Percentiles rank a stretch among this genome's conserved stretches.
Conservation (phyloP, 768 basidiomycete genomes). For the Dioszegia crocea region DNA sequence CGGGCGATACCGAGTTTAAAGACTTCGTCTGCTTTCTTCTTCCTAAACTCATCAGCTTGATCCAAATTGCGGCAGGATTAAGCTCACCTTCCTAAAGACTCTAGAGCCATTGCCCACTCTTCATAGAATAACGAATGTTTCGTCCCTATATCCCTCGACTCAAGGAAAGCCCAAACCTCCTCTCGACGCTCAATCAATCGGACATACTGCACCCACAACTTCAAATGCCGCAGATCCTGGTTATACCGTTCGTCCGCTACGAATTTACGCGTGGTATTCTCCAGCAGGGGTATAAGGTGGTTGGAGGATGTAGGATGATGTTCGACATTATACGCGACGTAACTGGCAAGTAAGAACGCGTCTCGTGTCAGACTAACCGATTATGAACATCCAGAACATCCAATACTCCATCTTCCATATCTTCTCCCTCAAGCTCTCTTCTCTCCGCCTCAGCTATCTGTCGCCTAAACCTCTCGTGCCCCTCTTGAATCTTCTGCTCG, state of each 20-base stretch:
- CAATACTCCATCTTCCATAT: slow-evolving; percentile 57
- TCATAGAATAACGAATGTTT: slow-evolving; percentile 78
- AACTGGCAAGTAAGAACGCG: slow-evolving; percentile 19
- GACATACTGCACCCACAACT: slow-evolving; percentile 85
- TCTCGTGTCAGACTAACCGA: slow-evolving; percentile 52
- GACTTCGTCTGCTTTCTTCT: slow-evolving; percentile 70
- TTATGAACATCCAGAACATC: slow-evolving; percentile 83
- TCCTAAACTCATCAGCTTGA: slow-evolving; percentile 53
- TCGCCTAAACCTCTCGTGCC: slow-evolving; percentile 48
- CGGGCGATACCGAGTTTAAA: slow-evolving; percentile 78
- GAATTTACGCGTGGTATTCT: slow-evolving; percentile 77
- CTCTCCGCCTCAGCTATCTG: slow-evolving; percentile 50
- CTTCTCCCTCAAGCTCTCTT: slow-evolving; percentile 49
- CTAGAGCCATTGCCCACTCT: slow-evolving; percentile 78
- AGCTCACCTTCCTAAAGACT: slow-evolving; percentile 70
- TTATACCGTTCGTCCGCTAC: slow-evolving; percentile 72
- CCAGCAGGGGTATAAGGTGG: slow-evolving; percentile 72
- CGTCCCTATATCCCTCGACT: slow-evolving; percentile 83
- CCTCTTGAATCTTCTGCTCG: slow-evolving; percentile 53
- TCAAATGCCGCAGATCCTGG: slow-evolving; percentile 82
- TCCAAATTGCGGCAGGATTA: neutral
- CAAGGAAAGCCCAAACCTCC: slow-evolving; percentile 78
- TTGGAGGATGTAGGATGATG: slow-evolving; percentile 73
- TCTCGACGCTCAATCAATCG: slow-evolving; percentile 68
- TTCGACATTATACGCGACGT: slow-evolving; percentile 83